Conservation (phyloP, 2,329 filamentous ascomycete species). For the Coniosporium tulheliwenetii region DNA sequence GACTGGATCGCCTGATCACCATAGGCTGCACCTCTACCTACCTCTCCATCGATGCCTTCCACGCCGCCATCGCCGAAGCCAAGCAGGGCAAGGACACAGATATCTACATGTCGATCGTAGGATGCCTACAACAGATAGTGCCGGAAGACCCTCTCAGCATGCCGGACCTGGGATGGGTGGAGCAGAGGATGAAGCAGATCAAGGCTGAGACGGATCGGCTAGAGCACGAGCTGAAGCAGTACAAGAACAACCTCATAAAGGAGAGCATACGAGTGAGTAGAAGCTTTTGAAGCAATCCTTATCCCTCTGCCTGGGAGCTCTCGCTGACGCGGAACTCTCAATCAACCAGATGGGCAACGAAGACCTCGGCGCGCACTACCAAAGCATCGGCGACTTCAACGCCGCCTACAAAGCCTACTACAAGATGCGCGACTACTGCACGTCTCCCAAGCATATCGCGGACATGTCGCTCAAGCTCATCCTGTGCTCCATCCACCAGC, state of each 20-base stretch:
- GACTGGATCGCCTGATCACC: constrained; percentile 63
- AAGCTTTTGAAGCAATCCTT: too few species aligned
- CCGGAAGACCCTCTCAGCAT: constrained; percentile 53
- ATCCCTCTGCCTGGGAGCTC: too few species aligned
- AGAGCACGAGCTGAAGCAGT: constrained; percentile 72
- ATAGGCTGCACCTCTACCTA: constrained; percentile 67
- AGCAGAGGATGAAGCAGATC: constrained; percentile 49
- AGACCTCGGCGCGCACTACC: constrained; percentile 73
- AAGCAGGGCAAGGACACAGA: constrained; percentile 59
- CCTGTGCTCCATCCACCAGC: constrained; percentile 57
- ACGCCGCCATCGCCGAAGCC: constrained; percentile 58
- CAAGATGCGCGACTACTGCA: constrained; percentile 84
- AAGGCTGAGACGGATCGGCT: constrained; percentile 57
- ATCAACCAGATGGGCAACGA: constrained; percentile 71
- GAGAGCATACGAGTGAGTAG: constrained; percentile 73
- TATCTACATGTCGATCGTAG: constrained; percentile 54
- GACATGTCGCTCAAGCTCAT: constrained; percentile 71
- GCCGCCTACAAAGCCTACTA: constrained; percentile 63
- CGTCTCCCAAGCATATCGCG: constrained; percentile 64
- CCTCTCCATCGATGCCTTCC: constrained; percentile 66
- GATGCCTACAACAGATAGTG: constrained; percentile 45
- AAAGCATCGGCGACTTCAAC: constrained; percentile 58
- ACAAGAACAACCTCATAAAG: constrained; percentile 94
- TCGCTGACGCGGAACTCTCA: constrained; percentile 1
- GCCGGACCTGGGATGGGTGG: constrained; percentile 62